Evolutionary conservation across 2,329 filamentous ascomycete species (phyloP).

Genomic region (Clarireedia homoeocarpa): DNA sequence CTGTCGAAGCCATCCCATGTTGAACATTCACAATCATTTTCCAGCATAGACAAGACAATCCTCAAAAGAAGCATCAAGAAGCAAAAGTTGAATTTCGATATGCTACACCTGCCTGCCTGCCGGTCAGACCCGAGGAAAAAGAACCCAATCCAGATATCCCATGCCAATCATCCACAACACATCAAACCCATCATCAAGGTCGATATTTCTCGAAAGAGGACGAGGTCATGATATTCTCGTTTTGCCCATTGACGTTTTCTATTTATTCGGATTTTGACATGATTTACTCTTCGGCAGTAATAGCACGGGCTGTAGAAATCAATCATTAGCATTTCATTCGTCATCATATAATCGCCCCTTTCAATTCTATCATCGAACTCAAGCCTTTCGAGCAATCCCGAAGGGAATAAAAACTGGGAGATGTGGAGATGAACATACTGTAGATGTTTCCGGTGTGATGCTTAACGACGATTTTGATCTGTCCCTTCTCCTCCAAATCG

Average conservation of each 20-base stretch:
- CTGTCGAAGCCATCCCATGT: too few relatives aligned
- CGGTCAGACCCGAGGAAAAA: conserved; percentile 10
- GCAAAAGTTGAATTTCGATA: conserved; percentile 8
- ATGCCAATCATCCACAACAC: conserved; percentile 7
- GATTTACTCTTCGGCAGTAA: conserved; percentile 41
- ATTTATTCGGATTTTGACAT: conserved; percentile 8
- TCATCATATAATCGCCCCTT: not conserved
- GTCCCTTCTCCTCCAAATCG: conserved; percentile 95
- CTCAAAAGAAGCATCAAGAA: conserved; percentile 5
- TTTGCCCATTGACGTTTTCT: conserved; percentile 3
- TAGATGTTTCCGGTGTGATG: conserved; percentile 99
- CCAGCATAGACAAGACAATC: too few relatives aligned
- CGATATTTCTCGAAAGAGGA: conserved; percentile 3
- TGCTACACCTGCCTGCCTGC: conserved; percentile 11
- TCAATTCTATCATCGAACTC: not conserved
- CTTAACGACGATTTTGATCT: conserved; percentile 94
- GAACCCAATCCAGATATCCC: conserved; percentile 9
- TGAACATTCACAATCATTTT: too few relatives aligned
- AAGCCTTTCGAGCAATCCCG: not conserved
- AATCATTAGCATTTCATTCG: not conserved
- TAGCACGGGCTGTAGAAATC: conserved; percentile 47
- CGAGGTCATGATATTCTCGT: conserved; percentile 6
- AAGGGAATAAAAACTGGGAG: not conserved
- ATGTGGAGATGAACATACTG: conserved; percentile 48
- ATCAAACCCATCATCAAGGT: conserved; percentile 1